Base-by-base conservation (phyloP, 2,329 filamentous ascomycete species). In the Colletotrichum aenigma region DNA sequence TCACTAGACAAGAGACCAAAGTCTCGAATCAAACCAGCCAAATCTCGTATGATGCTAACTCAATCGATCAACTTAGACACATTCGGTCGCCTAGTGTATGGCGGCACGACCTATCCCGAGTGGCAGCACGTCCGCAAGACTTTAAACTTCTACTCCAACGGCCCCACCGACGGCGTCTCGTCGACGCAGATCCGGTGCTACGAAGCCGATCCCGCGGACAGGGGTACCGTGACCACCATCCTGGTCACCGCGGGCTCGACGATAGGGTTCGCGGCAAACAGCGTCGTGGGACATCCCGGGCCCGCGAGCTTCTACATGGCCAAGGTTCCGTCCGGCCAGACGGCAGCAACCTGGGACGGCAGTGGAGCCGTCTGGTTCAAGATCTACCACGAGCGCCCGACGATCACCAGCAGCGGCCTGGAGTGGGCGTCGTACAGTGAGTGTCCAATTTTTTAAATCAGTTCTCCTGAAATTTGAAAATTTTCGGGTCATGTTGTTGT, bases 381-480 rank as follows among this genome's bases (percentile, higher is more conserved):
- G 80, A 82, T 85, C 52, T 83, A 82, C 77, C 79, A 84, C 64
- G 81, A 83, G 76, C 79, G 81, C 18, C 85, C 86, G 18, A 82
- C 78, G 71, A 81, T 88, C 70, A 79, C 82, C 7, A 79, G 81
- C 7, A 79, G 78, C 7, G 82, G 83, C 7, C 79, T 87, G 75
- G 84, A 81, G 4, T 88, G 86, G 86, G 84, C 85, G 9, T 83
- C 83, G 52, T 78, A 84, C 65, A 84, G 85, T 76, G 48, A 76
- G 74, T 73, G 26, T 10, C 62, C 26, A 9, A 16, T 13, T 30
- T 32, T 28, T 9, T 28, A 1, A 28, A 12, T 58, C 3, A 2
- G 10, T 4, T 16, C 43, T 28, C 13, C 30, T 28, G 9, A 1
- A 26, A 32, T 15, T 9, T 21, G 10, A 36, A 32, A 66, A 21